phyloP scores from a whole-genome alignment of 2,329 filamentous ascomycete species.

The Botrytis tulipae region DNA sequence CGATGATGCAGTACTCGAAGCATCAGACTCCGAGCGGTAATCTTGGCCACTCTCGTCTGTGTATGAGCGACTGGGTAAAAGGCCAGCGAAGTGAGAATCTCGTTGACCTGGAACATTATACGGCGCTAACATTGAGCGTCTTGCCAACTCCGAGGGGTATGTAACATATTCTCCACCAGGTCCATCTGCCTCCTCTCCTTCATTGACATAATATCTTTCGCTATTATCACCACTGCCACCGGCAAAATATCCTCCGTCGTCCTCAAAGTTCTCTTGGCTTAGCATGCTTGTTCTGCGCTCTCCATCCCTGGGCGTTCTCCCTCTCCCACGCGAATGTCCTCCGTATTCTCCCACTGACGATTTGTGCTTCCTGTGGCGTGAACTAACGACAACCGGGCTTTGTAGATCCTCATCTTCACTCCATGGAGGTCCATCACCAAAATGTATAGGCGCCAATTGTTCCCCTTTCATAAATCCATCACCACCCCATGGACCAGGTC shows the following conservation, averaged over 20 bases:
- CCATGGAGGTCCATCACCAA: constrained; percentile 86
- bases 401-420: constrained; percentile 95
- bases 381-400: constrained; percentile 81
- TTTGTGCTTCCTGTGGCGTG: constrained; percentile 82
- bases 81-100: constrained; percentile 55
- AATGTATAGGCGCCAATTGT: constrained; percentile 78
- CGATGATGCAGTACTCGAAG: constrained; percentile 58
- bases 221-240: constrained; percentile 67
- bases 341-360: constrained; percentile 55
- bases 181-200: constrained; percentile 68
- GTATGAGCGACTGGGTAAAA: constrained; percentile 42
- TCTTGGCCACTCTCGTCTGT: constrained; percentile 42
- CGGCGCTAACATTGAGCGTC: constrained; percentile 50
- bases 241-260: constrained; percentile 65
- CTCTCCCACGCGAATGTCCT: constrained; percentile 43
- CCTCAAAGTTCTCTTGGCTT: constrained; percentile 52
- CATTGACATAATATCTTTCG: constrained; percentile 72
- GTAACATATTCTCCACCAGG: constrained; percentile 79
- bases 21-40: constrained; percentile 53
- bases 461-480: constrained; percentile 57
- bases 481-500: constrained; percentile 42
- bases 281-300: constrained; percentile 45
- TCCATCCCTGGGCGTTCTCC: constrained; percentile 47
- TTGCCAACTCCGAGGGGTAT: constrained; percentile 65
- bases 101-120: constrained; percentile 48